Percentiles rank a stretch among this genome's conserved stretches.
These are phyloP conservation scores for Gastrolobium bilobum DNA, from an alignment of 306 rosid genomes.

Conservation along the genomic window DNA sequence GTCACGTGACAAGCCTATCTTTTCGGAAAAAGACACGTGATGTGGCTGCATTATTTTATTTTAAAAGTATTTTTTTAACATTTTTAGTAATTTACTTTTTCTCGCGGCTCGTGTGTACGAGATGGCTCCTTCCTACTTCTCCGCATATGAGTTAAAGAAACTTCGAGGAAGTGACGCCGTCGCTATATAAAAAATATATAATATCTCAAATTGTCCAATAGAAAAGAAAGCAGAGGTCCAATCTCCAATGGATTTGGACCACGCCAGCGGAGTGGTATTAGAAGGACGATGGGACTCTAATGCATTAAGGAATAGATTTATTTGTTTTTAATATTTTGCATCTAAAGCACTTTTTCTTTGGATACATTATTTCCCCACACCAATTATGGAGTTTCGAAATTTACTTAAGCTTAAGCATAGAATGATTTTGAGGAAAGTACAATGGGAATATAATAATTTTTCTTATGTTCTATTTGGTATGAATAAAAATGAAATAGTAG, in stretches of 20 bases:
- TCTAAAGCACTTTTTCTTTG: background rate
- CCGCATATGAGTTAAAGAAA: conserved; percentile 44
- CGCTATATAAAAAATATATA: too few relatives aligned
- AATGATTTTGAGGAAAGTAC: background rate
- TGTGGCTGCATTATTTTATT: conserved; percentile 35
- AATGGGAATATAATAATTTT: background rate
- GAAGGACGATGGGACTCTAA: background rate
- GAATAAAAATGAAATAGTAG: too few relatives aligned
- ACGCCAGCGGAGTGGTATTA: background rate
- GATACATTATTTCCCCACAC: background rate
- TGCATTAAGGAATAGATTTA: background rate
- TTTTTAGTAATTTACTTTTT: background rate
- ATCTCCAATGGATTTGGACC: conserved; percentile 8
- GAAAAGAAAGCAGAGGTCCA: background rate
- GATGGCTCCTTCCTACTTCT: conserved; percentile 45
- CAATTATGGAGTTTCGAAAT: too few relatives aligned
- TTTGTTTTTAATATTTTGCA: background rate
- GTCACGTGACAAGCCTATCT: conserved; percentile 53
- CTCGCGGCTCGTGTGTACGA: background rate
- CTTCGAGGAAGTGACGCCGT: background rate
- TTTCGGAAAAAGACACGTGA: conserved; percentile 45
- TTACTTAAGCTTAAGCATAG: background rate
- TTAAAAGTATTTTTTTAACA: background rate
- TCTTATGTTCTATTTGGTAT: background rate
- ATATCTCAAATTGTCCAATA: too few relatives aligned